Evolutionary conservation across 179 eudicot genomes (phyloP), one percentile per base, ranked within the genome.

Genomic region (Actinidia polygama): DNA sequence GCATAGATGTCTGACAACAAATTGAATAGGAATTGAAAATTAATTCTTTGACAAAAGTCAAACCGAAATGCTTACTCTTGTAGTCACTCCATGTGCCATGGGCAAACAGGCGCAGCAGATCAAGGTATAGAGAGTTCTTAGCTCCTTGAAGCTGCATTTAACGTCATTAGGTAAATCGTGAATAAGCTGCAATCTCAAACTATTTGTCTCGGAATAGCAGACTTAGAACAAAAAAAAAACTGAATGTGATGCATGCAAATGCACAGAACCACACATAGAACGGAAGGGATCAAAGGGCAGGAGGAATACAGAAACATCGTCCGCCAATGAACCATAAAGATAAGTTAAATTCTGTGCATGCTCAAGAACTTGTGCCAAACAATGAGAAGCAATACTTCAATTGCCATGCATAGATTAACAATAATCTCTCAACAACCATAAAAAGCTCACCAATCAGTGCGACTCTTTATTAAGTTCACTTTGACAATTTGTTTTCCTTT

Each of bases 21-120:
- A 44, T 16, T 77, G 59, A 78, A 67, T 75, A 55, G 51, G n/a
- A 19, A 46, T 77, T 44, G 40, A 78, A 36, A 73, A 9, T 18
- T 24, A 21, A 23, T 18, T 26, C 46, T 53, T 23, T 6, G 9
- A 67, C 19, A 59, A 47, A 51, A 40, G 53, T 73, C 0, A 11
- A 50, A 50, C 14, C 24, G 46, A 63, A 63, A 79, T 81, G 67
- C 97, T 88, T 93, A 96, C 99, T 88, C 88, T 96, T 96, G 85
- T 96, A 96, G 83, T 93, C 98, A 81, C 91, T 96, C 99, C 99
- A 96, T 62, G 99, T 95, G 76, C 99, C 99, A 85, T 96, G 90
- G 67, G 99, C 98, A 89, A 93, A 96, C 86, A 96, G 79, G 24
- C 93, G 98, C 79, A 96, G 98, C 90, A 96, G 88, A 88, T 91